Base-by-base conservation (phyloP, 495 filamentous ascomycete species). In the Opeltia flavorubescens region DNA sequence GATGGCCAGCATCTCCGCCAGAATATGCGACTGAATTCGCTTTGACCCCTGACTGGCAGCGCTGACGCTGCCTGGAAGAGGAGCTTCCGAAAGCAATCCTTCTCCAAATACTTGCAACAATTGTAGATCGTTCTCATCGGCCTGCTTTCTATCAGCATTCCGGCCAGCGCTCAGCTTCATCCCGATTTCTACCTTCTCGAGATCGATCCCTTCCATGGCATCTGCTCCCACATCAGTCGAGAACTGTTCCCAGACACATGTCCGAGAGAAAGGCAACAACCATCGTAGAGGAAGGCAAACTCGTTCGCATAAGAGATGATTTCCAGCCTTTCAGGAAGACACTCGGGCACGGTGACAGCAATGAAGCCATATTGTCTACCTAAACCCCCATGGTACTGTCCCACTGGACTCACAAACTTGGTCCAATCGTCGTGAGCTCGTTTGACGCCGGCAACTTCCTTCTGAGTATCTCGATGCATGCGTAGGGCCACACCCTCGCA, bases 221-320 rank as follows among this genome's bases (percentile, higher is more conserved):
- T 33, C 30, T 33, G 30, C 15, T 9, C 15, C 30, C 9, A 9
- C 30, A 33, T 9, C 15, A n/a, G 15, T 33, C 15, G 30, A 33
- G 9, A 33, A 9, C 9, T 33, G 9, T 33, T 9, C 30, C 30
- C 15, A 9, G 30, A 33, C 9, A 9, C 30, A 33, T 33, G 9
- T 9, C n/a, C n/a, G n/a, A n/a, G n/a, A n/a, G n/a, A n/a, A 9
- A 9, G 9, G 30, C 30, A 48, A 42, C 24, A 55, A 66, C 62
- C 68, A 51, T 69, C 67, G 48, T 70, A 56, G 4, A 69, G 49
- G 39, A 66, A 68, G 12, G 59, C 63, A 48, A 62, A 63, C 43
- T 71, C 68, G 43, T 63, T 65, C 12, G 61, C 58, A 50, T 71
- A 71, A 7, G 63, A 61, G 27, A 68, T 53, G 11, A 66, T 49